These are phyloP conservation scores for Lenzites betulinus DNA, from an alignment of 768 basidiomycete genomes.

Conservation along the genomic window DNA sequence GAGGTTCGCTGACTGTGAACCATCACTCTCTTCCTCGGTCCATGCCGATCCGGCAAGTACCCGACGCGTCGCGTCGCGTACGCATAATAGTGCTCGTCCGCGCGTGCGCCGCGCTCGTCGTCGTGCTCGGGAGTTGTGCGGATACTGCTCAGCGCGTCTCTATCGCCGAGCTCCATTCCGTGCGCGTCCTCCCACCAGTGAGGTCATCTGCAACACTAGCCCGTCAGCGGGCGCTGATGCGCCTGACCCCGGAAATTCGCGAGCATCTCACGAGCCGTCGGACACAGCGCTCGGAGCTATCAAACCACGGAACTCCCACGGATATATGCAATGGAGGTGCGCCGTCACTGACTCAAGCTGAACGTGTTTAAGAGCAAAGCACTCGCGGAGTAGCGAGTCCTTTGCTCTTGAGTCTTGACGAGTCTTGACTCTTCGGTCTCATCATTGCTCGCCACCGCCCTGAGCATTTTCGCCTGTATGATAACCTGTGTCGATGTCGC, in stretches of 20 bases:
- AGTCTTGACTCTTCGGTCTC: too few relatives aligned
- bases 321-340: not conserved
- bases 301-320: not conserved
- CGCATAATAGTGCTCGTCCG: too few relatives aligned
- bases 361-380: not conserved
- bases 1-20: constrained; percentile 16
- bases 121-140: not conserved
- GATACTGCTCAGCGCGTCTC: too few relatives aligned
- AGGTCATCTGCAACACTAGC: too few relatives aligned
- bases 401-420: not conserved
- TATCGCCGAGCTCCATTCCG: not conserved
- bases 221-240: not conserved
- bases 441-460: too few relatives aligned
- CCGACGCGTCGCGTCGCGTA: constrained; percentile 1
- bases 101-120: not conserved
- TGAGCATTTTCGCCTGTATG: too few relatives aligned
- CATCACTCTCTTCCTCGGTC: constrained; percentile 5
- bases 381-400: not conserved
- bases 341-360: not conserved
- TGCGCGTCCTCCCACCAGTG: not conserved
- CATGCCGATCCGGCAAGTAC: constrained; percentile 10
- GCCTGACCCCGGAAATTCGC: not conserved
- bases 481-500: too few relatives aligned
- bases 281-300: not conserved
- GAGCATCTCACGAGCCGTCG: not conserved